Conservation (phyloP, 176 grass and related monocot species). For the Themeda triandra region DNA sequence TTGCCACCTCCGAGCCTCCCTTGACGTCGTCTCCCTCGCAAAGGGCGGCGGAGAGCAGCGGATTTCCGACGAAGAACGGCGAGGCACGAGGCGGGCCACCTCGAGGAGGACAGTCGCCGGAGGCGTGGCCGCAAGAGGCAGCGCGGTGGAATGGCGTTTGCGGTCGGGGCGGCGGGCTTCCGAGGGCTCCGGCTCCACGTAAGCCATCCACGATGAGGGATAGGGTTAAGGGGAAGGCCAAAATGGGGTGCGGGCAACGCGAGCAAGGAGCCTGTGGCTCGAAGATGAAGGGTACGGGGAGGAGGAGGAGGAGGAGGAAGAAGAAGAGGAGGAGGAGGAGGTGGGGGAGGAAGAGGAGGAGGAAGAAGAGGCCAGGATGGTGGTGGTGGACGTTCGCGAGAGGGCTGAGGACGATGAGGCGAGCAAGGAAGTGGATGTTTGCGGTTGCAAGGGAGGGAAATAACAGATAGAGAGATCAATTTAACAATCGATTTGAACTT, state of each 20-base stretch:
- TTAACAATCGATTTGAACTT: conserved; percentile 50
- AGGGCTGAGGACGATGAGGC: conserved; percentile 12
- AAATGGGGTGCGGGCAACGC: conserved; percentile 15
- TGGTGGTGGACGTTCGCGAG: conserved; percentile 27
- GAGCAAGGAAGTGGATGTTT: conserved; percentile 25
- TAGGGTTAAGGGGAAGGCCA: conserved; percentile 68
- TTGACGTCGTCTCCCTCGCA: background rate
- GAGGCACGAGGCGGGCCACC: no score
- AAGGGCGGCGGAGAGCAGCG: background rate
- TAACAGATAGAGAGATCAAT: conserved; percentile 45
- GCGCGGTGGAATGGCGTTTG: no score
- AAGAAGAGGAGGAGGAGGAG: background rate
- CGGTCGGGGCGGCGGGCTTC: no score
- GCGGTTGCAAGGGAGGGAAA: conserved; percentile 24
- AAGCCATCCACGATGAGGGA: no score
- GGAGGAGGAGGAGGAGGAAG: background rate
- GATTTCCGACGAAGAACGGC: no score
- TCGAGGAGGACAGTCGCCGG: no score
- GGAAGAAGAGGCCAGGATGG: background rate
- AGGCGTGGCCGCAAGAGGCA: no score
- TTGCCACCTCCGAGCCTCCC: no score
- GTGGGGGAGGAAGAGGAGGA: background rate
- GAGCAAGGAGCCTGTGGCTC: conserved; percentile 37
- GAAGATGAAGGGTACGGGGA: conserved; percentile 16
- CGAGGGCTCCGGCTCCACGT: no score